Percentiles rank a stretch among this genome's conserved stretches.
These are phyloP conservation scores for Mercurialis annua DNA, from an alignment of 345 rosid species.

Conservation along the genomic window DNA sequence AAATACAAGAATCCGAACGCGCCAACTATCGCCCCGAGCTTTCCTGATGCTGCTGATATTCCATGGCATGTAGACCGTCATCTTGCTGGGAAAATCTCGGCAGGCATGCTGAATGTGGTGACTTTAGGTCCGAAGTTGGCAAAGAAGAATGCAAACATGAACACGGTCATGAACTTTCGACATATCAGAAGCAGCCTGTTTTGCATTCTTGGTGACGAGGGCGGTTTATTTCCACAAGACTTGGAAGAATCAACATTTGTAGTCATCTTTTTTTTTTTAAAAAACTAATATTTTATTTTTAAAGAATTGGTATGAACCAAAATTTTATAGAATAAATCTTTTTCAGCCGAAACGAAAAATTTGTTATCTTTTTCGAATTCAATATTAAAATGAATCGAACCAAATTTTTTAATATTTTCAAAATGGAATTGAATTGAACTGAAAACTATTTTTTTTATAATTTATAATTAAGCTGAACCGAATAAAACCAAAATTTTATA, in stretches of 20 bases:
- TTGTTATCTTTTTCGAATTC: too few relatives aligned
- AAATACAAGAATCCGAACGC: slow-evolving; percentile 80
- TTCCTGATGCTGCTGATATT: slow-evolving; percentile 81
- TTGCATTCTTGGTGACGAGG: slow-evolving; percentile 68
- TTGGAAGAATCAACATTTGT: background rate
- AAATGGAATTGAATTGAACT: too few relatives aligned
- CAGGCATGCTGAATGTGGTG: slow-evolving; percentile 79
- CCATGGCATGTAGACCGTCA: slow-evolving; percentile 88
- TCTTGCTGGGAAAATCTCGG: slow-evolving; percentile 88
- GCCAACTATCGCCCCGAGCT: slow-evolving; percentile 81
- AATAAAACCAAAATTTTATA: too few relatives aligned
- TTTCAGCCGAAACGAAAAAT: too few relatives aligned
- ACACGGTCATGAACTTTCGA: slow-evolving; percentile 88
- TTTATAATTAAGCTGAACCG: too few relatives aligned
- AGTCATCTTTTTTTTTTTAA: too few relatives aligned
- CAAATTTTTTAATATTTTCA: too few relatives aligned
- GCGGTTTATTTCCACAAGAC: slow-evolving; percentile 44
- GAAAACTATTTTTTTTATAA: too few relatives aligned
- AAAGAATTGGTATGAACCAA: too few relatives aligned
- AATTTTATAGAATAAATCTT: too few relatives aligned
- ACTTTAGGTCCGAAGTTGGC: slow-evolving; percentile 91
- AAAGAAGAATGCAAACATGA: slow-evolving; percentile 90
- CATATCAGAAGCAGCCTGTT: slow-evolving; percentile 77
- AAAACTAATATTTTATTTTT: too few relatives aligned
- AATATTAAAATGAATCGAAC: too few relatives aligned